phyloP scores from a whole-genome alignment of 805 yeast species.

The Teunomyces aglyptinius region DNA sequence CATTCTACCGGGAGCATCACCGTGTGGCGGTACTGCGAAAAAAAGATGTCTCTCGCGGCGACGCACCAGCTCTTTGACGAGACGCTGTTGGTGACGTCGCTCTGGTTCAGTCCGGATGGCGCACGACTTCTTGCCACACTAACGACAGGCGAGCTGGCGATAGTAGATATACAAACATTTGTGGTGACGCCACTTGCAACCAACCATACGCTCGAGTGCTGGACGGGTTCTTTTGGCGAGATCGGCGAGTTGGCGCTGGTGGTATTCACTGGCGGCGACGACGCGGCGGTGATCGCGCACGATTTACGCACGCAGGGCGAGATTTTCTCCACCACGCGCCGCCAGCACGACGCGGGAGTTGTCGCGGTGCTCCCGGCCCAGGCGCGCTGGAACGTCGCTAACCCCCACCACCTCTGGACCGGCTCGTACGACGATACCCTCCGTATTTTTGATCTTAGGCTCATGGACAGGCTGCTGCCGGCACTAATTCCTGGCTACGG shows the following conservation, averaged over 20 bases:
- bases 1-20: constrained; percentile 79
- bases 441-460: constrained; percentile 66
- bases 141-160: constrained; percentile 62
- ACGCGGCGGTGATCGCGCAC: constrained; percentile 69
- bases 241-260: constrained; percentile 51
- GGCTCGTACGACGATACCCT: constrained; percentile 90
- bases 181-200: constrained; percentile 26
- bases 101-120: constrained; percentile 50
- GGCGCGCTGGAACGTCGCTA: constrained; percentile 39
- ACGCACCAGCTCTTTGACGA: constrained; percentile 46
- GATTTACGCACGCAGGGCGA: constrained; percentile 49
- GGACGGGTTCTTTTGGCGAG: constrained; percentile 79
- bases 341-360: constrained; percentile 88
- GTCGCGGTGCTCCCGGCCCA: constrained; percentile 65
- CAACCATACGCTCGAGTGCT: constrained; percentile 74
- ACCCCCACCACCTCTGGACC: constrained; percentile 62
- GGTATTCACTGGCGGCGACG: constrained; percentile 90
- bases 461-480: constrained; percentile 36
- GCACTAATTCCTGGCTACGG: constrained; percentile 43
- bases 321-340: constrained; percentile 39
- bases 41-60: constrained; percentile 12
- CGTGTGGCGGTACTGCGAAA: constrained; percentile 51
- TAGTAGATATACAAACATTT: constrained; percentile 29
- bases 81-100: constrained; percentile 58
- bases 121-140: constrained; percentile 52